phyloP scores from a whole-genome alignment of 371 early-diverging fungal genomes.

The Mycotypha africana region DNA sequence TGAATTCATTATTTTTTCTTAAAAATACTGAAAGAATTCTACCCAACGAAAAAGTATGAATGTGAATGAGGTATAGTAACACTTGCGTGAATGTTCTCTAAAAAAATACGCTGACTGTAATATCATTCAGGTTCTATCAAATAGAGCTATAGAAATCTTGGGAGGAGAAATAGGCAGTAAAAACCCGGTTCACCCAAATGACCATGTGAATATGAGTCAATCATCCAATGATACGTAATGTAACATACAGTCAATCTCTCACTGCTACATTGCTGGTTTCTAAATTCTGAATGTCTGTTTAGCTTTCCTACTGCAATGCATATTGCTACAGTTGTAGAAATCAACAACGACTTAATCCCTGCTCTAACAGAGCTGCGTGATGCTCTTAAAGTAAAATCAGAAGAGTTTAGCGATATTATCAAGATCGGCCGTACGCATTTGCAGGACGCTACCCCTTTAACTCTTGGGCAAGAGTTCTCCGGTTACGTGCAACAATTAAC shows the following conservation, averaged over 20 bases:
- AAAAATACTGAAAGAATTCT: no score
- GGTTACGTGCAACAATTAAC: conserved; percentile 87
- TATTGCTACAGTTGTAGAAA: conserved; percentile 82
- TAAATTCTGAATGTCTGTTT: neutral
- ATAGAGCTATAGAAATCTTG: conserved; percentile 92
- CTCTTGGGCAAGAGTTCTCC: conserved; percentile 97
- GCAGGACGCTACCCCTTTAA: conserved; percentile 94
- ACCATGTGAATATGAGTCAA: conserved; percentile 96
- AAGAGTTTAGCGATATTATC: conserved; percentile 81
- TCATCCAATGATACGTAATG: conserved; percentile 90
- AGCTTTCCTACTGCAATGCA: conserved; percentile 98
- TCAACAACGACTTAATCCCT: conserved; percentile 75
- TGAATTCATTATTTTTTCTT: no score
- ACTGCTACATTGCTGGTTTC: neutral
- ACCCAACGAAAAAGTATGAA: conserved; percentile 81
- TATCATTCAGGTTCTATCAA: conserved; percentile 75
- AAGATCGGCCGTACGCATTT: conserved; percentile 96
- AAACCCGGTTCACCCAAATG: conserved; percentile 95
- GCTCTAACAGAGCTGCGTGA: conserved; percentile 70
- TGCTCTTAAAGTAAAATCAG: conserved; percentile 67
- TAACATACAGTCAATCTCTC: no score
- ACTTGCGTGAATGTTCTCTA: neutral
- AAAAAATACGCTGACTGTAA: neutral
- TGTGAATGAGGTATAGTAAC: conserved; percentile 59
- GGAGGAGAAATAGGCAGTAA: conserved; percentile 88